These are phyloP conservation scores for Blastobotrys muscicola DNA, from an alignment of 805 yeast species.

Conservation along the genomic window DNA sequence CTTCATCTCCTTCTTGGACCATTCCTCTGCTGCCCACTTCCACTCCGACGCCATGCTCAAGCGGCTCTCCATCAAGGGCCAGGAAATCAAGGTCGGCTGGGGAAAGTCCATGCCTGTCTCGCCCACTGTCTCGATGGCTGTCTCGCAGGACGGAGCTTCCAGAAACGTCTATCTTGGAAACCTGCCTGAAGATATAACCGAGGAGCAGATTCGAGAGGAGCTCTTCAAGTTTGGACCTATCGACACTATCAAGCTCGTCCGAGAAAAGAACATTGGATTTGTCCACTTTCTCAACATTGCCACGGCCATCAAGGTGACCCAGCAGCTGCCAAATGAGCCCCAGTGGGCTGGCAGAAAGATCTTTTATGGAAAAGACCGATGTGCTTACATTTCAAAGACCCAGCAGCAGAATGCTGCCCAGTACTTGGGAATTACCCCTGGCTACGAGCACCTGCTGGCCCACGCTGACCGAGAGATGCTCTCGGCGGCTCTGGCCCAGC, in stretches of 20 bases:
- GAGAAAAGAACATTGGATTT: slow-evolving; percentile 69
- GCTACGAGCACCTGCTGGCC: slow-evolving; percentile 70
- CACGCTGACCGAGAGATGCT: slow-evolving; percentile 50
- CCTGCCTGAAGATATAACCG: slow-evolving; percentile 56
- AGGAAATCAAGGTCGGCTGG: slow-evolving; percentile 88
- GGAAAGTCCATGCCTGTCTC: slow-evolving; percentile 71
- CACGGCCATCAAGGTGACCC: slow-evolving; percentile 80
- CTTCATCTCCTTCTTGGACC: slow-evolving; percentile 80
- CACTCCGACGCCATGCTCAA: slow-evolving; percentile 89
- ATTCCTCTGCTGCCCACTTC: slow-evolving; percentile 78
- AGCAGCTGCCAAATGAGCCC: slow-evolving; percentile 54
- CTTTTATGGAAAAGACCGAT: slow-evolving; percentile 85
- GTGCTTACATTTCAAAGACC: slow-evolving; percentile 85
- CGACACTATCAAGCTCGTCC: slow-evolving; percentile 72
- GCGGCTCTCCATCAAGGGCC: slow-evolving; percentile 67
- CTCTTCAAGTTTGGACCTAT: slow-evolving; percentile 69
- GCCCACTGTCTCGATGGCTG: slow-evolving; percentile 65
- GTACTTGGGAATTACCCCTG: slow-evolving; percentile 83
- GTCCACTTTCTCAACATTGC: slow-evolving; percentile 81
- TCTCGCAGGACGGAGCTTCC: slow-evolving; percentile 81
- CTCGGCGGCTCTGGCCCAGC: slow-evolving; percentile 55
- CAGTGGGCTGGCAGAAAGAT: slow-evolving; percentile 72
- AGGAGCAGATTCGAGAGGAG: slow-evolving; percentile 56
- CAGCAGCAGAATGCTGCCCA: slow-evolving; percentile 97
- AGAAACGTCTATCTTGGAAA: slow-evolving; percentile 88